Conservation (phyloP, 2,329 filamentous ascomycete species). For the Camillea tinctor region DNA sequence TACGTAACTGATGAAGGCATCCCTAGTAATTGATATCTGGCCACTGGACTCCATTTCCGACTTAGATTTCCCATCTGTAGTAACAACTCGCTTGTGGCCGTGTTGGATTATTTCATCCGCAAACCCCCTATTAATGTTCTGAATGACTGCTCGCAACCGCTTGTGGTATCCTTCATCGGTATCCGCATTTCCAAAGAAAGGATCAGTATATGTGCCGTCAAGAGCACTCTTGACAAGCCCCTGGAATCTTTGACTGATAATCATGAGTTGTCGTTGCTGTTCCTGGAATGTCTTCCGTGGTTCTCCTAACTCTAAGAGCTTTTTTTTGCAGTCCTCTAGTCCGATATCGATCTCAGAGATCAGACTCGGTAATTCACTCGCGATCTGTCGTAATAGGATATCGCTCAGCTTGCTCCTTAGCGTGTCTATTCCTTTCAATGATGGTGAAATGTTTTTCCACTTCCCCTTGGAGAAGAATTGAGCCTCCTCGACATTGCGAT, state of each 20-base stretch:
- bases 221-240: slow-evolving; percentile 44
- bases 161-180: slow-evolving; percentile 35
- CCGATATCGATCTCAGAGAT: slow-evolving; percentile 41
- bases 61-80: slow-evolving; percentile 6
- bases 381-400: slow-evolving; percentile 48
- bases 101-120: slow-evolving; percentile 38
- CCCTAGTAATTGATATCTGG: slow-evolving; percentile 26
- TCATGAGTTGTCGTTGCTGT: slow-evolving; percentile 47
- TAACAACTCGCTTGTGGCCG: slow-evolving; percentile 40
- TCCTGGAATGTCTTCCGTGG: slow-evolving; percentile 44
- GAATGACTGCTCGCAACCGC: slow-evolving; percentile 54
- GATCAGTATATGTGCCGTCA: slow-evolving; percentile 50
- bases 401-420: slow-evolving; percentile 50
- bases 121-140: slow-evolving; percentile 49
- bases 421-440: slow-evolving; percentile 45
- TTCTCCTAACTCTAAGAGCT: slow-evolving; percentile 48
- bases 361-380: slow-evolving; percentile 44
- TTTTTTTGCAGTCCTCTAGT: slow-evolving; percentile 33
- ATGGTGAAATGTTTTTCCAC: slow-evolving; percentile 37
- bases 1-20: slow-evolving; percentile 41
- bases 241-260: slow-evolving; percentile 45
- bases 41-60: background rate
- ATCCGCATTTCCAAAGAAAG: slow-evolving; percentile 47
- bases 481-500: slow-evolving; percentile 41
- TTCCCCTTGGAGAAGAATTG: slow-evolving; percentile 43